Evolutionary conservation across 2,329 filamentous ascomycete genomes (phyloP), one percentile per base, ranked within the genome.

Genomic region (Berkeleyomyces rouxiae): DNA sequence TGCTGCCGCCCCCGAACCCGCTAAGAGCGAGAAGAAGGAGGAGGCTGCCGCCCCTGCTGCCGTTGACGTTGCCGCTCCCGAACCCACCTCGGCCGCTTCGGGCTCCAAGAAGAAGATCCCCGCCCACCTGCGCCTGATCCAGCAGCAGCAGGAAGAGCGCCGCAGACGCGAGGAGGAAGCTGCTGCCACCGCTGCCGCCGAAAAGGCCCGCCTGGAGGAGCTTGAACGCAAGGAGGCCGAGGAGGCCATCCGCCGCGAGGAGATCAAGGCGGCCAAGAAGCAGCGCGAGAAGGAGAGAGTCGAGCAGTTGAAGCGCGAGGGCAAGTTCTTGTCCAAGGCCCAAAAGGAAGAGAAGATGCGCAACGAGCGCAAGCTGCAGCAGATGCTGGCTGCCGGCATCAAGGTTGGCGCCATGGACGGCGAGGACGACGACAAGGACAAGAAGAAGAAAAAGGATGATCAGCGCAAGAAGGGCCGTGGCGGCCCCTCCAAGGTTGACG

Each of bases 281-380:
- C 87, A 90, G 69, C 90, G 83, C 71, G 89, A 95, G 69, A 92
- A 88, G 77, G 87, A 91, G 72, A 88, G 82, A 74, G 85, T 92
- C 65, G 89, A 93, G 71, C 86, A 92, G 75, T 81, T 90, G 63
- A 93, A 92, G 81, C 89, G 87, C 72, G 88, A 90, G 72, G 89
- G 89, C 72, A 92, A 89, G 70, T 92, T 87, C 74, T 76, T 92
- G 70, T 92, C 88, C 67, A 91, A 92, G 74, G 88, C 88, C 11
- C 88, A 95, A 71, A 88, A 85, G 70, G 87, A 91, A 69, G 87
- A 88, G 70, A 89, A 90, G 75, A 84, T 85, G 33, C 82, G 84
- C 69, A 86, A 88, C 68, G 87, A 92, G 74, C 78, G 84, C 69
- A 90, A 90, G 69, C 75, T 92, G 62, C 85, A 93, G 77, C 89